phyloP scores from a whole-genome alignment of 179 eudicot species.

The Spinacia oleracea region DNA sequence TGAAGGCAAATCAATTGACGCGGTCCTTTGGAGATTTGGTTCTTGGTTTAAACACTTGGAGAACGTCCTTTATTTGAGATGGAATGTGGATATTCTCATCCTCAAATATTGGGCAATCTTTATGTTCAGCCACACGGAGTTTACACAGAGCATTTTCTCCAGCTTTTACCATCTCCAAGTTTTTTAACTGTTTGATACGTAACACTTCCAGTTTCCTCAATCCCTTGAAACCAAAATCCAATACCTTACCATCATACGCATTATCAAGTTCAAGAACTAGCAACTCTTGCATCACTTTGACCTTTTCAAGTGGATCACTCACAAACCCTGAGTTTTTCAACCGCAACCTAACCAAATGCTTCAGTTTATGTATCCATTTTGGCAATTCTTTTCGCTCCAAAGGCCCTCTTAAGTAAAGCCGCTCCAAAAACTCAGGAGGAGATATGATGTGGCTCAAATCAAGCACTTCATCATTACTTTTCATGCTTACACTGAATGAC shows the following conservation, averaged over 20 bases:
- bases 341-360: slow-evolving; percentile 3
- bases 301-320: background rate
- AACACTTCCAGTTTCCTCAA: background rate
- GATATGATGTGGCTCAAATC: background rate
- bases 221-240: slow-evolving; percentile 6
- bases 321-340: background rate
- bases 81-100: background rate
- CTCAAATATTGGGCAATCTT: background rate
- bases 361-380: background rate
- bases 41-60: background rate
- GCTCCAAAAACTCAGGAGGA: background rate
- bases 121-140: background rate
- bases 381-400: slow-evolving; percentile 2
- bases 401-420: slow-evolving; percentile 14
- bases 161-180: background rate
- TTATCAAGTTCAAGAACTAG: slow-evolving; percentile 21
- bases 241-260: background rate
- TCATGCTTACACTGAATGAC: background rate
- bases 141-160: background rate
- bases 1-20: too few species aligned
- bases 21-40: background rate
- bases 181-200: background rate
- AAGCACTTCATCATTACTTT: background rate
- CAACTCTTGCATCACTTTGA: slow-evolving; percentile 1
- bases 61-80: background rate